phyloP scores from a whole-genome alignment of 2,329 filamentous ascomycete genomes.

The Sporothrix schenckii region DNA sequence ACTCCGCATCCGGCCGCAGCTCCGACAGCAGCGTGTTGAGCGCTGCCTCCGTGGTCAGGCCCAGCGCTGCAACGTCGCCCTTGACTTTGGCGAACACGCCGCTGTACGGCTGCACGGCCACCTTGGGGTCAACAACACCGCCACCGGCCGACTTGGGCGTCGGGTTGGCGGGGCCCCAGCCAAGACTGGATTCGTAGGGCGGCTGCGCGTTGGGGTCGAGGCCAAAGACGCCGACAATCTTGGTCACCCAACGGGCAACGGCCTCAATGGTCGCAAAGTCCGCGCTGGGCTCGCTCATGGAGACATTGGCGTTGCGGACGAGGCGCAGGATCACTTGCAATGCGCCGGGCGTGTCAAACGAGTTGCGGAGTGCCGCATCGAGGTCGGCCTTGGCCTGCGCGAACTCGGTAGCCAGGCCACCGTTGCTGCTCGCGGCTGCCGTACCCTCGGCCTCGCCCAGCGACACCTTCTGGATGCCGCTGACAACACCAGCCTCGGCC shows the following conservation, averaged over 20 bases:
- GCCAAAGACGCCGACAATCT: constrained; percentile 67
- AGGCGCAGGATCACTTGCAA: constrained; percentile 66
- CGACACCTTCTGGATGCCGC: constrained; percentile 31
- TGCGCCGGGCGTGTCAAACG: constrained; percentile 67
- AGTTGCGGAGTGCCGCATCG: constrained; percentile 65
- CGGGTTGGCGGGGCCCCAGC: constrained; percentile 69
- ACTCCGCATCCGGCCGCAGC: constrained; percentile 29
- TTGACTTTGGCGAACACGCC: constrained; percentile 32
- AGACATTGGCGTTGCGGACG: constrained; percentile 64
- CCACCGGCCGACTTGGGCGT: constrained; percentile 41
- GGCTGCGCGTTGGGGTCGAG: constrained; percentile 53
- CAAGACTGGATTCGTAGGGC: constrained; percentile 46
- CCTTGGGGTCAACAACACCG: constrained; percentile 28
- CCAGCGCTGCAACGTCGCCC: constrained; percentile 34
- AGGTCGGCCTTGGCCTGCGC: constrained; percentile 59
- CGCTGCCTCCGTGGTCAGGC: constrained; percentile 7
- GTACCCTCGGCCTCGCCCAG: constrained; percentile 15
- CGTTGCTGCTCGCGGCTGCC: not conserved
- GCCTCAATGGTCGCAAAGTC: constrained; percentile 35
- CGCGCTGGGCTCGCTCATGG: constrained; percentile 37
- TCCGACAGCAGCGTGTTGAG: constrained; percentile 31
- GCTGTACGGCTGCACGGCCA: constrained; percentile 35
- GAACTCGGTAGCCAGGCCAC: constrained; percentile 46
- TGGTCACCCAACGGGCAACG: constrained; percentile 64
- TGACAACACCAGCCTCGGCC: constrained; percentile 27